These are phyloP conservation scores for Candida sojae DNA, from an alignment of 1,139 yeast species.

Conservation along the genomic window DNA sequence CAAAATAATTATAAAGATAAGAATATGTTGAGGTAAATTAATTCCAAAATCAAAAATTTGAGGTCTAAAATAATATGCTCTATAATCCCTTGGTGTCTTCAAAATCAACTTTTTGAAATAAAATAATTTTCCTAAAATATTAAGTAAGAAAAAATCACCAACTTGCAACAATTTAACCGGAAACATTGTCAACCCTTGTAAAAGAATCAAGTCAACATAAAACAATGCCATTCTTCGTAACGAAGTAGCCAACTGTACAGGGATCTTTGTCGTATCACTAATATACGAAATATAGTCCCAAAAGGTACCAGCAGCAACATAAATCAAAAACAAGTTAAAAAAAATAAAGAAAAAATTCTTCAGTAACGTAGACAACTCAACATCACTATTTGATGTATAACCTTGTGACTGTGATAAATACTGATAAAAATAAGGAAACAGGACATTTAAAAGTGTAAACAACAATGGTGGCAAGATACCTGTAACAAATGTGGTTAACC, in stretches of 20 bases:
- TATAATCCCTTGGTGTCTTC: constrained; percentile 62
- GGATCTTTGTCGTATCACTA: constrained; percentile 74
- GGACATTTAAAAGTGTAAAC: constrained; percentile 66
- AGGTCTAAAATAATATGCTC: constrained; percentile 64
- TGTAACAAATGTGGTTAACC: constrained; percentile 73
- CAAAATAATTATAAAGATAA: constrained; percentile 61
- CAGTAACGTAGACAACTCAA: constrained; percentile 70
- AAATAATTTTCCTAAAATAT: constrained; percentile 62
- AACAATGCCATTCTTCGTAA: constrained; percentile 68
- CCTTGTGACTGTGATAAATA: constrained; percentile 72
- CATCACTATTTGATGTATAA: constrained; percentile 72
- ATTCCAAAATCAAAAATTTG: constrained; percentile 68
- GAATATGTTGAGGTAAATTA: constrained; percentile 64
- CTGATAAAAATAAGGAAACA: constrained; percentile 69
- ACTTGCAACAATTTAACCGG: constrained; percentile 68
- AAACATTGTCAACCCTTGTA: constrained; percentile 79
- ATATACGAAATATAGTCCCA: constrained; percentile 75
- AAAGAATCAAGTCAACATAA: constrained; percentile 70
- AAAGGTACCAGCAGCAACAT: constrained; percentile 80
- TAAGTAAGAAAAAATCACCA: constrained; percentile 44
- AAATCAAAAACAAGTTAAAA: constrained; percentile 74
- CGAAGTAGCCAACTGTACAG: constrained; percentile 71
- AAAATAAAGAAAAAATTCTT: constrained; percentile 79
- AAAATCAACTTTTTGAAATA: constrained; percentile 47
- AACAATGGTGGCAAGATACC: constrained; percentile 76